Base-by-base conservation (phyloP, 1,284 basidiomycete genomes). In the Exobasidium cylindrosporum region DNA sequence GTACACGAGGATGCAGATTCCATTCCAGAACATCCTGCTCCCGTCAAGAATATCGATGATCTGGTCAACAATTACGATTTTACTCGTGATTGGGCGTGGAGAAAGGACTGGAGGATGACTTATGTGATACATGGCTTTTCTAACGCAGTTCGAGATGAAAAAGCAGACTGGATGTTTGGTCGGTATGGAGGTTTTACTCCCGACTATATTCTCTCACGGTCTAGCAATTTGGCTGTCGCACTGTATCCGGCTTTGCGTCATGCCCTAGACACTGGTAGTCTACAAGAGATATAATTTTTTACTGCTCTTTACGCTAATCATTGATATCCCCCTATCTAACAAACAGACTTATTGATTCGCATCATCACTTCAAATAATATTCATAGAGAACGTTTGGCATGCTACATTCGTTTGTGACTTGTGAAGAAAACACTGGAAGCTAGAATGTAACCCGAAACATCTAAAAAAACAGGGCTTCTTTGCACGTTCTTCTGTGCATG, bases 271-370 rank as follows among this genome's bases (percentile, higher is more conserved):
- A 32, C 56, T 4, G 56, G 56, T 3, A n/a, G n/a, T n/a, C n/a
- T n/a, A n/a, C n/a, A n/a, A n/a, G n/a, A 78, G 61, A 65, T 78
- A 74, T 53, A 78, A 74, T 50, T 78, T 70, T 26, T 67, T 64
- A n/a, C n/a, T n/a, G n/a, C n/a, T n/a, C n/a, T n/a, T n/a, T n/a
- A n/a, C n/a, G n/a, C n/a, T n/a, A n/a, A n/a, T n/a, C n/a, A n/a
- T n/a, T n/a, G n/a, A n/a, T n/a, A n/a, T n/a, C n/a, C n/a, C n/a
- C n/a, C n/a, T n/a, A n/a, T n/a, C n/a, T n/a, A n/a, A n/a, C n/a
- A n/a, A n/a, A n/a, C n/a, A n/a, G n/a, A n/a, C n/a, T n/a, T n/a
- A n/a, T n/a, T n/a, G n/a, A n/a, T n/a, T n/a, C n/a, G n/a, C n/a
- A n/a, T n/a, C n/a, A n/a, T n/a, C n/a, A n/a, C n/a, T n/a, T n/a